phyloP scores from a whole-genome alignment of 2,329 filamentous ascomycete genomes.

The Colletotrichum eremochloae region DNA sequence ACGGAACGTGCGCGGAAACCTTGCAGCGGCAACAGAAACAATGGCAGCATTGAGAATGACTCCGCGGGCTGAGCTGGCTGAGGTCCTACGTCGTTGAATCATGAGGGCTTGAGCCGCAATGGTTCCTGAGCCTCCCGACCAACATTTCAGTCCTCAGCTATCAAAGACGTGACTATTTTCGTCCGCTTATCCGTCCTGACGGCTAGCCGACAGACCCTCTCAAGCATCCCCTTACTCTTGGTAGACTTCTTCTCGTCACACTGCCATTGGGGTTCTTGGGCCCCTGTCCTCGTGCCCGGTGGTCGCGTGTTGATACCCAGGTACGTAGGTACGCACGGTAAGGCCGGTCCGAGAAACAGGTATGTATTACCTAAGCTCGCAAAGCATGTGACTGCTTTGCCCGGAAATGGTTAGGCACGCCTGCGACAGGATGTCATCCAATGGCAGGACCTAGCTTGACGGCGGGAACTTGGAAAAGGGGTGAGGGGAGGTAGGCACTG shows the following conservation, averaged over 20 bases:
- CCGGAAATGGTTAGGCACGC: background rate
- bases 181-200: background rate
- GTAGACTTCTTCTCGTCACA: slow-evolving; percentile 16
- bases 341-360: background rate
- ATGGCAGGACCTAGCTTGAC: slow-evolving; percentile 18
- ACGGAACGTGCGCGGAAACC: slow-evolving; percentile 38
- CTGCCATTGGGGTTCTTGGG: slow-evolving; percentile 1
- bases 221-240: background rate
- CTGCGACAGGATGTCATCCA: slow-evolving; percentile 31
- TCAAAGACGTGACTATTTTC: slow-evolving; percentile 5
- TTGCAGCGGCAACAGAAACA: slow-evolving; percentile 28
- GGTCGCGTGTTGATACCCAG: slow-evolving; percentile 15
- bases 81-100: slow-evolving; percentile 6
- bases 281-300: slow-evolving; percentile 23
- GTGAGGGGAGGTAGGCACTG: background rate
- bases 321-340: background rate
- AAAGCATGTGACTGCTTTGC: slow-evolving; percentile 35
- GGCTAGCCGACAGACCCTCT: background rate
- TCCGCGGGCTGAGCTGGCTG: background rate
- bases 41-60: background rate
- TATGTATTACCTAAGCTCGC: slow-evolving; percentile 27
- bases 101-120: slow-evolving; percentile 26
- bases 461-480: slow-evolving; percentile 13
- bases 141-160: background rate
- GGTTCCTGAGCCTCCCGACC: slow-evolving; percentile 19